Conservation (phyloP, 805 yeast species). For the Brettanomyces bruxellensis region DNA sequence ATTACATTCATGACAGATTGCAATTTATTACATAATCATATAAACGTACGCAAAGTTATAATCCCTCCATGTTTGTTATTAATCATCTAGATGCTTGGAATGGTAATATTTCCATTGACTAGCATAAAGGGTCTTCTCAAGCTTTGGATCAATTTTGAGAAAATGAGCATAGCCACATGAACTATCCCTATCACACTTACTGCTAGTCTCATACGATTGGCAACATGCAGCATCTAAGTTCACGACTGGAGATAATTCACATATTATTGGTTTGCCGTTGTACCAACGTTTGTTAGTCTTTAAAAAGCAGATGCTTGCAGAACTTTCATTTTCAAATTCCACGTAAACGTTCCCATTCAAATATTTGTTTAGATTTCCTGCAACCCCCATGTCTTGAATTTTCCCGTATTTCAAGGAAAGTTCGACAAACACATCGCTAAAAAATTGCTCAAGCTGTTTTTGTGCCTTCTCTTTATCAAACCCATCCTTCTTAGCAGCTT, state of each 20-base stretch:
- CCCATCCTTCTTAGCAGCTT: slow-evolving; percentile 2
- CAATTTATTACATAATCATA: too few relatives aligned
- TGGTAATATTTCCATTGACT: slow-evolving; percentile 8
- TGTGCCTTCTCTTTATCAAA: slow-evolving; percentile 27
- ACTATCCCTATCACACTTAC: slow-evolving; percentile 68
- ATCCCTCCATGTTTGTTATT: too few relatives aligned
- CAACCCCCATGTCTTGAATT: slow-evolving; percentile 57
- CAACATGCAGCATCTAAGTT: slow-evolving; percentile 69
- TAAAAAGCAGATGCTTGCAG: slow-evolving; percentile 53
- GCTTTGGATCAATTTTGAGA: slow-evolving; percentile 37
- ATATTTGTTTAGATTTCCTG: slow-evolving; percentile 79
- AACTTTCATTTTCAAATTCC: slow-evolving; percentile 42
- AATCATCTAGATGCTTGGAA: not conserved
- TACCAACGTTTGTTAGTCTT: slow-evolving; percentile 77
- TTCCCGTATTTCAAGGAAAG: slow-evolving; percentile 36
- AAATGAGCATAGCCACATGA: slow-evolving; percentile 85
- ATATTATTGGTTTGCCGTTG: slow-evolving; percentile 64
- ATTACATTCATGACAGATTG: too few relatives aligned
- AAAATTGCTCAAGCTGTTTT: slow-evolving; percentile 50
- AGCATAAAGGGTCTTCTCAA: slow-evolving; percentile 13
- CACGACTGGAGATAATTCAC: slow-evolving; percentile 69
- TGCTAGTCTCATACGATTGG: slow-evolving; percentile 48
- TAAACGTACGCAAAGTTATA: too few relatives aligned
- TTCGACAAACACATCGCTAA: slow-evolving; percentile 64
- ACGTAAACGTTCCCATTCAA: slow-evolving; percentile 81